Evolutionary conservation across 108 stramenopile species (phyloP).

Genomic region (Cylindrotheca closterium): DNA sequence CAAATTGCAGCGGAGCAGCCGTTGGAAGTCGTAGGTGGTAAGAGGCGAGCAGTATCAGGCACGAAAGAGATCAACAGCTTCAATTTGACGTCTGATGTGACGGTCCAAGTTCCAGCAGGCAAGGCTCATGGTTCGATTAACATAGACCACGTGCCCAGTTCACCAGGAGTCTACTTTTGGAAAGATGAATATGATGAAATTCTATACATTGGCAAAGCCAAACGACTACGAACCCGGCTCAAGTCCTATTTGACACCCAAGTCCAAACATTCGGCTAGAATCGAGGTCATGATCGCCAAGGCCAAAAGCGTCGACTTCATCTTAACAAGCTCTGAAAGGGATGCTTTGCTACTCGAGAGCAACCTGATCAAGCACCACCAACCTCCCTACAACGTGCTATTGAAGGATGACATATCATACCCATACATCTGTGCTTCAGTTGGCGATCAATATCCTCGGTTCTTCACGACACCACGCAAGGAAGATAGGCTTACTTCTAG

Average conservation of each 20-base stretch:
- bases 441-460: conserved; percentile 49
- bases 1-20: conserved; percentile 38
- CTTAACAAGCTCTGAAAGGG: conserved; percentile 59
- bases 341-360: conserved; percentile 67
- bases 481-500: conserved; percentile 12
- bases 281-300: conserved; percentile 52
- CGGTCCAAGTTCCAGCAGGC: neutral
- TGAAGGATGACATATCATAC: conserved; percentile 69
- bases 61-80: too few relatives aligned
- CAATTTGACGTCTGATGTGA: too few relatives aligned
- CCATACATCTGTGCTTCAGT: conserved; percentile 74
- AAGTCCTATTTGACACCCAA: conserved; percentile 53
- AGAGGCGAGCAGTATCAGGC: neutral
- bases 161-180: conserved; percentile 74
- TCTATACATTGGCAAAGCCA: conserved; percentile 76
- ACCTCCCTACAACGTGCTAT: conserved; percentile 63
- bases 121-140: conserved; percentile 11
- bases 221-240: conserved; percentile 51
- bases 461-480: conserved; percentile 44
- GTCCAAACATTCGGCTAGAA: conserved; percentile 48
- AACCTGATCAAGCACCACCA: conserved; percentile 72
- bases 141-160: conserved; percentile 57
- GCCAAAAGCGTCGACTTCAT: conserved; percentile 52
- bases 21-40: conserved; percentile 3
- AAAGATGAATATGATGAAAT: conserved; percentile 45